These are phyloP conservation scores for Pyricularia pennisetigena DNA, from an alignment of 2,329 filamentous ascomycete species.

Conservation along the genomic window DNA sequence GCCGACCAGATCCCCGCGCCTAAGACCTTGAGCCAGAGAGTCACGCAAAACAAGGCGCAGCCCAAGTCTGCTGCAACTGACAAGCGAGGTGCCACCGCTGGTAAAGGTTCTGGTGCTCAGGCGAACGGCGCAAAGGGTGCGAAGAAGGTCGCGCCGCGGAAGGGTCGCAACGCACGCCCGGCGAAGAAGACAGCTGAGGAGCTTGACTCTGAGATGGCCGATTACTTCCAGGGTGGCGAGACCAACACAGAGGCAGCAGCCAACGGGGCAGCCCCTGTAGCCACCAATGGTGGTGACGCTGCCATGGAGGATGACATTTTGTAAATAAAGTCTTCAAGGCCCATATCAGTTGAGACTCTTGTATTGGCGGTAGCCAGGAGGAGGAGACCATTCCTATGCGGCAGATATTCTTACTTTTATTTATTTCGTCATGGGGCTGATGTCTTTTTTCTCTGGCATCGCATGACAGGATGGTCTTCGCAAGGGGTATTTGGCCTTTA, in stretches of 20 bases:
- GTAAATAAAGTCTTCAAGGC: constrained; percentile 15
- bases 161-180: constrained; percentile 51
- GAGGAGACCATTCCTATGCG: background rate
- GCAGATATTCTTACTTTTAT: background rate
- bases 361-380: background rate
- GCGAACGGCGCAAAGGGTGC: constrained; percentile 30
- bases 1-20: constrained; percentile 55
- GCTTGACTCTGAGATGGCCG: constrained; percentile 93
- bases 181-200: constrained; percentile 88
- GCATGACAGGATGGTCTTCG: background rate
- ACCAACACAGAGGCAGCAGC: constrained; percentile 30
- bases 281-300: constrained; percentile 23
- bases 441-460: background rate
- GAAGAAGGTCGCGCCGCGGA: constrained; percentile 35
- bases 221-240: constrained; percentile 63
- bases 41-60: constrained; percentile 60
- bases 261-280: constrained; percentile 32
- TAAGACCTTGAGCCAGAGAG: constrained; percentile 72
- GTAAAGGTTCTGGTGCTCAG: constrained; percentile 28
- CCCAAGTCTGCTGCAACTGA: constrained; percentile 72
- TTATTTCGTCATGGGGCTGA: background rate
- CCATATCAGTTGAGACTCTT: background rate
- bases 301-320: constrained; percentile 58
- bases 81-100: constrained; percentile 38
- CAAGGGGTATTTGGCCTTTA: background rate